phyloP scores from a whole-genome alignment of 345 rosid species.

The Hibiscus trionum region DNA sequence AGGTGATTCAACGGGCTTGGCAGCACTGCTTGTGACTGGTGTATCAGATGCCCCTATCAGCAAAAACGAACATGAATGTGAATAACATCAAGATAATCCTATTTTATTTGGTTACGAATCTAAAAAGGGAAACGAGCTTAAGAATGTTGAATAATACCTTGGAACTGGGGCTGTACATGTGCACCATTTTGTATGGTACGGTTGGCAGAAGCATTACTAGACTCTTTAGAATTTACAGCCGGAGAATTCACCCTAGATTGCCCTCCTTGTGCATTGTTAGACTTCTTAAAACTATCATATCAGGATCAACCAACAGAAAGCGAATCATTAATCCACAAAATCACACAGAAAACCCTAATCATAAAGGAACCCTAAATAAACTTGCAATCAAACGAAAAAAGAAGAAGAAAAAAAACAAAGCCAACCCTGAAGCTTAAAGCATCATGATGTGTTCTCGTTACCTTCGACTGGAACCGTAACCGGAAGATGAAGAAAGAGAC shows the following conservation, averaged over 20 bases:
- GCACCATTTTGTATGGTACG: conserved; percentile 53
- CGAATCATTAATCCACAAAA: neutral
- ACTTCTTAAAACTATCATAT: conserved; percentile 54
- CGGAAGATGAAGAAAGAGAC: conserved; percentile 31
- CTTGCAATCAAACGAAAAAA: neutral
- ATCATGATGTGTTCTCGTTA: neutral
- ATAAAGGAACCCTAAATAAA: neutral
- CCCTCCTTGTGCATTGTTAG: conserved; percentile 62
- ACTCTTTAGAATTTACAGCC: conserved; percentile 30
- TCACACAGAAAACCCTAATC: too few relatives aligned
- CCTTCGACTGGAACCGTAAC: conserved; percentile 58
- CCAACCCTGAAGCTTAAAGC: neutral
- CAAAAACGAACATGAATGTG: neutral
- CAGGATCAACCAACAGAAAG: neutral
- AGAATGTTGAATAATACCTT: conserved; percentile 23
- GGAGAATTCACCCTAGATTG: conserved; percentile 54
- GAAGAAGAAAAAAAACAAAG: neutral
- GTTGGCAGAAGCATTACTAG: conserved; percentile 28
- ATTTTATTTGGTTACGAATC: neutral
- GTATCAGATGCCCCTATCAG: neutral
- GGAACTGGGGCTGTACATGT: conserved; percentile 42
- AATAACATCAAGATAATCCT: conserved; percentile 1
- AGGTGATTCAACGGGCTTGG: neutral
- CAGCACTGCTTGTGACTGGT: neutral
- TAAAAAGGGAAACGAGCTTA: neutral